Conservation (phyloP, 352 stramenopile genomes). For the Phytophthora aleatoria region DNA sequence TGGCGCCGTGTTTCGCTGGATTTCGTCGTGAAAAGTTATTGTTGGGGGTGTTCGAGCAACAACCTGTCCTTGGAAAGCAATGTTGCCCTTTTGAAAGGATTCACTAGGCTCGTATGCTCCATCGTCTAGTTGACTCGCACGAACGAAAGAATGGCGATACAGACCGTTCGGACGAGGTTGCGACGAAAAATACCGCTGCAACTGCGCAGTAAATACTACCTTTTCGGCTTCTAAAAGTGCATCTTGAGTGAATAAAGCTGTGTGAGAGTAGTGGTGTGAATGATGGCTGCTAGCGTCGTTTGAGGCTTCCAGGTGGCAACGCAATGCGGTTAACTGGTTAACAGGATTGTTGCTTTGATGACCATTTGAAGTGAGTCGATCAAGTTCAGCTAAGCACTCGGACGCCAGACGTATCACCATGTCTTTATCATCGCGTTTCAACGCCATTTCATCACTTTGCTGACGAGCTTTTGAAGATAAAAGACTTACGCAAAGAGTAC, state of each 20-base stretch:
- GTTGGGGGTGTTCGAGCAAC: constrained; percentile 23
- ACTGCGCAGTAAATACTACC: constrained; percentile 7
- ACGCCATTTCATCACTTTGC: not conserved
- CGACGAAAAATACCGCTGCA: constrained; percentile 41
- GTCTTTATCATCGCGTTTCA: not conserved
- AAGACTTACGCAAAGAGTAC: constrained; percentile 17
- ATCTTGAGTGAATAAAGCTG: constrained; percentile 35
- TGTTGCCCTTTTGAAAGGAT: constrained; percentile 58
- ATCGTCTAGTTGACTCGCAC: not conserved
- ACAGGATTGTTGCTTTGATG: not conserved
- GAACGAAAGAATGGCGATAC: constrained; percentile 58
- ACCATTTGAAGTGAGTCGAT: not conserved
- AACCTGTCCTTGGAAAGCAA: constrained; percentile 49
- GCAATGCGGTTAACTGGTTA: constrained; percentile 8
- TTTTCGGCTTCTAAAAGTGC: constrained; percentile 25
- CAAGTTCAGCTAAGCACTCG: constrained; percentile 28
- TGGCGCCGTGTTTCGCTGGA: constrained; percentile 33
- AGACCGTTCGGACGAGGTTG: constrained; percentile 42
- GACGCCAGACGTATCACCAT: constrained; percentile 13
- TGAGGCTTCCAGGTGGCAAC: constrained; percentile 9
- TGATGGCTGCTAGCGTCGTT: constrained; percentile 7
- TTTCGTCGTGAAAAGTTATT: constrained; percentile 34
- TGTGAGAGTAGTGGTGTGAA: constrained; percentile 23
- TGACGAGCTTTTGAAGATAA: not conserved
- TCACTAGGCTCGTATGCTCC: constrained; percentile 4